A percentile compares a stretch with the other conserved stretches of the same genome.
phyloP scores from a whole-genome alignment of 208 protist species.

The Leishmania tarentolae region DNA sequence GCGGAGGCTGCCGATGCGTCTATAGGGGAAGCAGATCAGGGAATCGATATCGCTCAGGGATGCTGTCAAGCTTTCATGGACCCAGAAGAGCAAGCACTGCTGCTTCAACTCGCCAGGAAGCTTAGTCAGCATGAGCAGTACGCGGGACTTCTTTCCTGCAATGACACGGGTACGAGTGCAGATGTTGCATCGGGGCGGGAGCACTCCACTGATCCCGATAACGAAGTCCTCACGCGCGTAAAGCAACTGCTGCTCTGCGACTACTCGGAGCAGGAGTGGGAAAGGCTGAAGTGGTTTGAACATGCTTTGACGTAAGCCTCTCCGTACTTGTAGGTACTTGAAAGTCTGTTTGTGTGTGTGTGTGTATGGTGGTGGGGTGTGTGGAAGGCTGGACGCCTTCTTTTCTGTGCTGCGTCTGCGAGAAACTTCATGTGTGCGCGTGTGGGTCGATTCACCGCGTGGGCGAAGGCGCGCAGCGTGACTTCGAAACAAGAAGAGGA shows the following conservation, averaged over 20 bases:
- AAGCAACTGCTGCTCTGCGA: slow-evolving; percentile 49
- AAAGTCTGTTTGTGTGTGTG: background rate
- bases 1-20: background rate
- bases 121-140: slow-evolving; percentile 9
- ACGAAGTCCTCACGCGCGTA: slow-evolving; percentile 16
- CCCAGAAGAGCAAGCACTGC: slow-evolving; percentile 5
- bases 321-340: background rate
- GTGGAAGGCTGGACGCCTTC: background rate
- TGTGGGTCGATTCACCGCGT: background rate
- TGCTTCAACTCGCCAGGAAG: slow-evolving; percentile 8
- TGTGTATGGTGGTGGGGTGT: too few species aligned
- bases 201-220: slow-evolving; percentile 1
- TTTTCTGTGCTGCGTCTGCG: background rate
- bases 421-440: background rate
- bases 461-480: background rate
- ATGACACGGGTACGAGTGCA: background rate
- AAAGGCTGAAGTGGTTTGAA: slow-evolving; percentile 38
- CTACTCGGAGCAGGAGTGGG: slow-evolving; percentile 65
- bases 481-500: background rate
- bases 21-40: background rate
- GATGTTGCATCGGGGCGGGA: slow-evolving; percentile 3
- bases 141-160: background rate
- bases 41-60: background rate
- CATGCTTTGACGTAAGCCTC: slow-evolving; percentile 7
- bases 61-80: background rate